Base-by-base conservation (phyloP, 2,329 filamentous ascomycete species). In the Arthroderma sp. region DNA sequence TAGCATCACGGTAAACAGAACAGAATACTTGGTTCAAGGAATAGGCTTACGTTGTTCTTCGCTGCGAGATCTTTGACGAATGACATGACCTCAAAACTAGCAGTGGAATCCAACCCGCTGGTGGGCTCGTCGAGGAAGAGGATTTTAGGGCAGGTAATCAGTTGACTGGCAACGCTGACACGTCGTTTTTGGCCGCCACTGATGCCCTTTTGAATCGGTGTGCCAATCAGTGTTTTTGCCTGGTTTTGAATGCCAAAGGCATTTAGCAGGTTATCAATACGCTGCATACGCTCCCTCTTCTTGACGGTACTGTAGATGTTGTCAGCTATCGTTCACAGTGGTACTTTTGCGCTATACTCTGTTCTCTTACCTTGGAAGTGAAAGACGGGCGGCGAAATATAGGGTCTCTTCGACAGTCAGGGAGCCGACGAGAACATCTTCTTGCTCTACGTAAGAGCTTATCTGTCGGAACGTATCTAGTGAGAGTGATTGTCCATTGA, bases 41-140 rank as follows among this genome's bases (percentile, higher is more conserved):
- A 7, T 30, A 46, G 10, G 51, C 71, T 49, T 54, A 81, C 77
- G 47, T 81, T 82, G 57, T 85, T 77, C 48, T 72, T 71, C 56
- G 71, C 74, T 0, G 79, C 83, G 29, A 87, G 71, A 6, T 71
- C 67, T 56, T 74, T 78, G 40, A 89, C 73, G 58, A 83, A 87
- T 2, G 71, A 80, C 45, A 89, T 78, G 22, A 93, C 83, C 60
- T 93, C 83, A 51, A 70, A 80, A 47, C 81, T 84, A 0, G 82
- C 80, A 0, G 78, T 79, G 5, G 83, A 88, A 60, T 94, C 86
- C 6, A 93, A 68, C 6, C 86, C 86, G 51, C 82, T 86, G 0
- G 86, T 94, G 1, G 85, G 85, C 62, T 91, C 85, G 57, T 91
- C 84, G 30, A 93, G 66, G 57, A 94, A 91, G 27, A 94, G 62